Evolutionary conservation across 306 rosid genomes (phyloP), one percentile per base, ranked within the genome.

Genomic region (Ormosia semicastrata): DNA sequence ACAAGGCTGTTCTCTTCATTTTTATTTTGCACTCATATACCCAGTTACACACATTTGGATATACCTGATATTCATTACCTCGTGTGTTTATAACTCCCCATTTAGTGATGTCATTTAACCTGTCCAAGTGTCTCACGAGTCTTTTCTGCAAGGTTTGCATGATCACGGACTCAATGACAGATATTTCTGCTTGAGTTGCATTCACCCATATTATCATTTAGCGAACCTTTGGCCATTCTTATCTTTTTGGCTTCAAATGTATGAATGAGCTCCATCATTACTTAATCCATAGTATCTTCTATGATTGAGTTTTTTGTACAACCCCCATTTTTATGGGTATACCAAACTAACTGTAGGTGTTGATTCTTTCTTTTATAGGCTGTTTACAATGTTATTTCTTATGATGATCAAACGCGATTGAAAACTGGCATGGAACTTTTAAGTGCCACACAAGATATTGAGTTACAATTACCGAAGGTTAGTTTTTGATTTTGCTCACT

Each of bases 341-440:
- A 17, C 60, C 71, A 50, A 50, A 63, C 37, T 63, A 50, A 63
- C 15, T 81, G 3, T 24, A 12, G 70, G 39, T n/a, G 29, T 53
- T 78, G 5, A 30, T 8, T 70, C 3, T 66, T 72, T 66, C 39
- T 53, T 50, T 56, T 66, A 13, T 82, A 95, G 98, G 96, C 92
- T 8, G 92, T 49, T 54, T 95, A 92, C 89, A 95, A 95, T 60
- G 97, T 95, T 77, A 88, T 88, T 63, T 93, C 91, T 63, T 95
- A 95, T 71, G 79, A 85, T 10, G 93, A 82, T 72, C 88, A 46
- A 59, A 87, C 86, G 29, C 82, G 98, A 67, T 78, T 95, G 84
- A 87, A 78, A 85, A 95, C 99, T 59, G 98, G 92, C 11, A 87
- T 92, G 82, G 97, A 95, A 82, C 93, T 92, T 73, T 78, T 93